Conservation (phyloP, 352 stramenopile species). For the Globisporangium alternatum region DNA sequence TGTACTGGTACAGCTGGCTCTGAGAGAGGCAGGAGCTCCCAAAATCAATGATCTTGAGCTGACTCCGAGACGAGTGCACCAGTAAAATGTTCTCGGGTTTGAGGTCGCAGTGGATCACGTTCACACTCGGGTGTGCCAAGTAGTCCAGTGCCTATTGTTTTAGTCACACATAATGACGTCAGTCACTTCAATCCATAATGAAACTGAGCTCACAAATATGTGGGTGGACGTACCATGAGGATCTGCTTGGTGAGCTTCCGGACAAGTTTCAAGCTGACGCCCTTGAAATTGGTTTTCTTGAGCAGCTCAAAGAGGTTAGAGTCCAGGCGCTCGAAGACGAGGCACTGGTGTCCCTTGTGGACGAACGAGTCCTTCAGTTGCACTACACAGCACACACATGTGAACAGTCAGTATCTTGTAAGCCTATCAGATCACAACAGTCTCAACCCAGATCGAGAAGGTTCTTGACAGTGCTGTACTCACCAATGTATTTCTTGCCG, state of each 20-base stretch:
- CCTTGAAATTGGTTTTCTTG: slow-evolving; percentile 91
- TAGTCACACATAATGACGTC: not conserved
- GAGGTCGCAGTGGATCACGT: slow-evolving; percentile 99
- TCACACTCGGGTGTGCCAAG: slow-evolving; percentile 87
- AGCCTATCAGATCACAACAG: too few relatives aligned
- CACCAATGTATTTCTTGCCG: slow-evolving; percentile 93
- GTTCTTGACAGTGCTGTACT: slow-evolving; percentile 11
- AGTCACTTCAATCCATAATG: not conserved
- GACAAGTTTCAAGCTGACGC: slow-evolving; percentile 92
- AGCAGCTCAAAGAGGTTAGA: slow-evolving; percentile 98
- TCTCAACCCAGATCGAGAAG: not conserved
- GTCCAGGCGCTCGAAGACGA: slow-evolving; percentile 97
- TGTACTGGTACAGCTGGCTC: slow-evolving; percentile 97
- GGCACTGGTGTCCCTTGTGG: slow-evolving; percentile 95
- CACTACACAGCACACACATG: slow-evolving; percentile 42
- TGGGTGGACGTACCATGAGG: slow-evolving; percentile 48
- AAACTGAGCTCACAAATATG: not conserved
- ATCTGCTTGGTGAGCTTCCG: slow-evolving; percentile 97
- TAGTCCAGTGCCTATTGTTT: slow-evolving; percentile 68
- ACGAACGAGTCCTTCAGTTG: slow-evolving; percentile 94
- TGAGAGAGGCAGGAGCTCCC: slow-evolving; percentile 95
- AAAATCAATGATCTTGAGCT: slow-evolving; percentile 99
- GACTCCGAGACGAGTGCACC: slow-evolving; percentile 90
- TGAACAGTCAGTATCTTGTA: slow-evolving; percentile 2
- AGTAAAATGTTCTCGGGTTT: slow-evolving; percentile 99